Base-by-base conservation (phyloP, 1,284 basidiomycete species). In the Cryptococcus deneoformans region DNA sequence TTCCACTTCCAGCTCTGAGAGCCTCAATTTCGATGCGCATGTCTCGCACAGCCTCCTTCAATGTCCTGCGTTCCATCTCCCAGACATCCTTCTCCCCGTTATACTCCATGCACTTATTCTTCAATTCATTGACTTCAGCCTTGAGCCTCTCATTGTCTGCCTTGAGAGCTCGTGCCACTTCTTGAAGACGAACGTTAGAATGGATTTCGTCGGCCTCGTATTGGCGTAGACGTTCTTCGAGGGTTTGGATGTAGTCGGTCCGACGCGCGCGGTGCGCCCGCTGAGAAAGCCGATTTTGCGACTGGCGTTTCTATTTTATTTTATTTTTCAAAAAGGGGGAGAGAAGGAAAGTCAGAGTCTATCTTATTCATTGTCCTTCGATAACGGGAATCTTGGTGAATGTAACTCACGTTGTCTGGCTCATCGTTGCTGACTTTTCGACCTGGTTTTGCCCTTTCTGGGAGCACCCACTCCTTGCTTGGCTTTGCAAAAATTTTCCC, bases 181-280 rank as follows among this genome's bases (percentile, higher is more conserved):
- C 87, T 74, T 93, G 91, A 24, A 94, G 80, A 46, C 89, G 88
- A 50, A 93, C 85, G 69, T 90, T 92, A 52, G 90, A 87, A 74
- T 92, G 89, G 49, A 92, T 87, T 73, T 93, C 91, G 43, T 91
- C 90, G 65, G 90, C 88, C 74, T 94, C 91, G 68, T 92, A 93
- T 43, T 85, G 85, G 62, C 89, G 86, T 51, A 94, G 81, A 47
- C 90, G 87, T 59, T 90, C 88, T 77, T 94, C 90, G 38, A 94
- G 83, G 53, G 92, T 91, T n/a, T 87, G 85, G 45, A 94, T 86
- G 70, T 93, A 92, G 29, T 88, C 87, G 70, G 93, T 90, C 73
- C 90, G 91, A 58, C 92, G 85, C 68, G 85, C 68, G 42, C 92
- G 84, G 76, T 94, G 93, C 4, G 92, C 91, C 46, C 92, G 86